phyloP scores from a whole-genome alignment of 2,329 filamentous ascomycete genomes.

The Xylariales sp. region DNA sequence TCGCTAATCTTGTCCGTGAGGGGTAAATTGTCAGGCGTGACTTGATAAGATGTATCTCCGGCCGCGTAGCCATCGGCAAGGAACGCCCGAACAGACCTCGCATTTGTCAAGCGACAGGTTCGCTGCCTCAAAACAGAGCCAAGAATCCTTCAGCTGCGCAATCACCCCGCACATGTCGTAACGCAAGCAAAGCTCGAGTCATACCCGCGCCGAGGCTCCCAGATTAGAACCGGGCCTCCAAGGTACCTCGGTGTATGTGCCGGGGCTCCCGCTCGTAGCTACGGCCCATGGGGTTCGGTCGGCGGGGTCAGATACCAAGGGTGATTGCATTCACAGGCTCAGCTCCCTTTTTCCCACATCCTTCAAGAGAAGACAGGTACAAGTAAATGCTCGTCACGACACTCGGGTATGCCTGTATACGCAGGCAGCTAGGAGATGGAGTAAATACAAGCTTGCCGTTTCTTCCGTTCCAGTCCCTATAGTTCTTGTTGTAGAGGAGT shows the following conservation, averaged over 20 bases:
- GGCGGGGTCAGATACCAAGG: constrained; percentile 67
- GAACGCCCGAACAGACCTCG: constrained; percentile 65
- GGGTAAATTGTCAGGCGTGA: constrained; percentile 66
- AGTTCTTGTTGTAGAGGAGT: not conserved
- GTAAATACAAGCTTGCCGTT: not conserved
- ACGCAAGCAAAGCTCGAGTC: constrained; percentile 59
- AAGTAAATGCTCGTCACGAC: not conserved
- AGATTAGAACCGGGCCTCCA: constrained; percentile 68
- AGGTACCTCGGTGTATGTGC: constrained; percentile 66
- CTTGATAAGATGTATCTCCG: constrained; percentile 67
- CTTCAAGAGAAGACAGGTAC: constrained; percentile 55
- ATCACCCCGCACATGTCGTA: constrained; percentile 66
- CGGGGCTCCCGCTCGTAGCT: constrained; percentile 68
- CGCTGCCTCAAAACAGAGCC: constrained; percentile 59
- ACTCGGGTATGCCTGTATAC: not conserved
- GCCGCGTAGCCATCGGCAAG: constrained; percentile 67
- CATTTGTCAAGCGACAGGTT: constrained; percentile 63
- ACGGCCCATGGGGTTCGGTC: constrained; percentile 67
- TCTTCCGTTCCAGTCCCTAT: not conserved
- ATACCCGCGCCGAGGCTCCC: constrained; percentile 66
- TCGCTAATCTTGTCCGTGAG: constrained; percentile 61
- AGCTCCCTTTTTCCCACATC: constrained; percentile 50
- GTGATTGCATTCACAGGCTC: constrained; percentile 53
- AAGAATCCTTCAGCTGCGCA: constrained; percentile 65
- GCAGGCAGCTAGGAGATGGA: not conserved